Conservation (phyloP, 352 stramenopile species). For the Phytopythium kandeliae region DNA sequence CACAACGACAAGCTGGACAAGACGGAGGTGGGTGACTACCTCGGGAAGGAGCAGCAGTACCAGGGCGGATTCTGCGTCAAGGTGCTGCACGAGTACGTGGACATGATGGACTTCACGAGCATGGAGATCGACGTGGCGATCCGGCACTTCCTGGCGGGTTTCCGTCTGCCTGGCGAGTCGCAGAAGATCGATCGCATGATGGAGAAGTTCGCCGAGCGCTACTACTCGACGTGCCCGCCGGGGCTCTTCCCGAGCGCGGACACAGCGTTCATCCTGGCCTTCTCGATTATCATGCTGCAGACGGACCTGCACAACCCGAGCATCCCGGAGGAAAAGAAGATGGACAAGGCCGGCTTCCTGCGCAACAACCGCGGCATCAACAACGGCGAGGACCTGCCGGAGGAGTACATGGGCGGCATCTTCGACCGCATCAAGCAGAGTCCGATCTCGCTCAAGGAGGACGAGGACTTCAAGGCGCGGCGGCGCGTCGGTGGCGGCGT, state of each 20-base stretch:
- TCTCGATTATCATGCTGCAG: conserved; percentile 88
- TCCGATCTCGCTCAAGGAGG: conserved; percentile 96
- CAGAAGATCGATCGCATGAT: conserved; percentile 99
- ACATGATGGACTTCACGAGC: conserved; percentile 94
- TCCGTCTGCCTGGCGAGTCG: conserved; percentile 97
- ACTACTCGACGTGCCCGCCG: conserved; percentile 60
- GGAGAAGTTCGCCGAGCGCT: conserved; percentile 98
- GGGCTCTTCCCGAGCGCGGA: conserved; percentile 94
- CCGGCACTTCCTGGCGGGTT: conserved; percentile 95
- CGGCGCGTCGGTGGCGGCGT: conserved; percentile 19
- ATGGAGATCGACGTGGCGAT: conserved; percentile 97
- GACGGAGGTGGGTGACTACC: conserved; percentile 96
- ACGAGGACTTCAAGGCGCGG: conserved; percentile 76
- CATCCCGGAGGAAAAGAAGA: conserved; percentile 95
- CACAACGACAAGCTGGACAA: conserved; percentile 94
- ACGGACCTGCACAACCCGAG: conserved; percentile 99
- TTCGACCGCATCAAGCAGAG: conserved; percentile 95
- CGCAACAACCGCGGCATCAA: conserved; percentile 97
- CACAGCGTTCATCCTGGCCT: conserved; percentile 98
- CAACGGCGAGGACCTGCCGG: conserved; percentile 92
- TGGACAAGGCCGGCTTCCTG: conserved; percentile 97
- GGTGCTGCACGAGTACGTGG: conserved; percentile 96
- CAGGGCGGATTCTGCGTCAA: conserved; percentile 90
- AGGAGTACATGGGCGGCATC: conserved; percentile 92
- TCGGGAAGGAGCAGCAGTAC: conserved; percentile 96